These are phyloP conservation scores for Candida gigantensis DNA, from an alignment of 1,139 yeast species.

Conservation along the genomic window DNA sequence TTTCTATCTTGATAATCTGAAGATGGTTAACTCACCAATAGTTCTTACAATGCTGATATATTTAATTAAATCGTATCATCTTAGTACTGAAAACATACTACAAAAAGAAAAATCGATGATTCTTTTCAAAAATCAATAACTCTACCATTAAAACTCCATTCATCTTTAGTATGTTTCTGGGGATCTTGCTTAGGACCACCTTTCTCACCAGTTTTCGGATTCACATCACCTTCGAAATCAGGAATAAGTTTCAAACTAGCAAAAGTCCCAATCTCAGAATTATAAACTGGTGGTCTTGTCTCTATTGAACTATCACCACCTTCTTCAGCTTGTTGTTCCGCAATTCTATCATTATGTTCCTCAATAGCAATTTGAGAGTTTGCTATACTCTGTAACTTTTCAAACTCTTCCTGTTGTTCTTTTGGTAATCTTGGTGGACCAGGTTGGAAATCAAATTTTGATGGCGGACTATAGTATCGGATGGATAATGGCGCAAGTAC, in stretches of 20 bases:
- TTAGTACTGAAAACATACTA: too few relatives aligned
- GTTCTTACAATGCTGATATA: too few relatives aligned
- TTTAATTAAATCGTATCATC: too few relatives aligned
- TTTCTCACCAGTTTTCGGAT: constrained; percentile 91
- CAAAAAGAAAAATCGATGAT: too few relatives aligned
- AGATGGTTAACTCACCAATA: too few relatives aligned
- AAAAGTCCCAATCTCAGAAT: constrained; percentile 62
- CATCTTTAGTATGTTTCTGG: constrained; percentile 68
- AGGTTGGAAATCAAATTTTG: constrained; percentile 46
- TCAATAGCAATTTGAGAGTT: constrained; percentile 79
- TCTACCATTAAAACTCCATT: constrained; percentile 93
- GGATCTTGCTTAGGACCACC: constrained; percentile 99
- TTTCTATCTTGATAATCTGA: too few relatives aligned
- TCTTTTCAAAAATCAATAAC: constrained; percentile 89
- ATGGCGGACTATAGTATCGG: constrained; percentile 7
- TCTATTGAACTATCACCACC: constrained; percentile 15
- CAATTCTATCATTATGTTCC: constrained; percentile 59
- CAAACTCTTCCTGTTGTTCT: constrained; percentile 92
- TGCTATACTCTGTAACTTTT: constrained; percentile 77
- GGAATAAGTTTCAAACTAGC: constrained; percentile 78
- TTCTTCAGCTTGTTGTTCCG: constrained; percentile 22
- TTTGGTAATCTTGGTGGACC: constrained; percentile 84
- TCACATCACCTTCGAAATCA: constrained; percentile 92
- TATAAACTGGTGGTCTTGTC: constrained; percentile 23
- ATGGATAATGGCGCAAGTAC: not conserved